Percentiles rank a stretch among this genome's conserved stretches.
These are phyloP conservation scores for Chloris gayana DNA, from an alignment of 176 grass and related monocot species.

Conservation along the genomic window DNA sequence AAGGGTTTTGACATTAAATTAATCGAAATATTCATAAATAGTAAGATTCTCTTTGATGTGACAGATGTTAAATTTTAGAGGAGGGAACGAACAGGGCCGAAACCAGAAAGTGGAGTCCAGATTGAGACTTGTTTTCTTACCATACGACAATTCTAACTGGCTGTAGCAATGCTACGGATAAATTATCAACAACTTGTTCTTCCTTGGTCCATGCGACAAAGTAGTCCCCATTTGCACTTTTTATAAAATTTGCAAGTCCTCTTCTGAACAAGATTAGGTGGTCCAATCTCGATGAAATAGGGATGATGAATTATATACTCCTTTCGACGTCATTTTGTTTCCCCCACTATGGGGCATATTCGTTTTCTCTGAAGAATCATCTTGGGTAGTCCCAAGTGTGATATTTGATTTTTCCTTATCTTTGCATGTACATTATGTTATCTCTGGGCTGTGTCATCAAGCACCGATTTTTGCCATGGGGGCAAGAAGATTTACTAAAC, in stretches of 20 bases:
- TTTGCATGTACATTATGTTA: neutral
- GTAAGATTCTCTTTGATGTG: too few species aligned
- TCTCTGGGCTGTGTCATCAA: neutral
- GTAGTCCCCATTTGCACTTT: neutral
- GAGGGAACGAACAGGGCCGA: too few species aligned
- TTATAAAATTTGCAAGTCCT: neutral
- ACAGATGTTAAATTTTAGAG: too few species aligned
- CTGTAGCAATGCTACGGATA: neutral
- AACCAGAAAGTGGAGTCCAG: neutral
- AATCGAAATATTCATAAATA: too few species aligned
- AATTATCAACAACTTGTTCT: neutral
- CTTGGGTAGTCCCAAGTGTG: neutral
- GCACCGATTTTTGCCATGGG: neutral
- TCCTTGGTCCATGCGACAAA: neutral
- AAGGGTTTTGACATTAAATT: too few species aligned
- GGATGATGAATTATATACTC: neutral
- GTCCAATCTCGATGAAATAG: neutral
- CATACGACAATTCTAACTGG: neutral
- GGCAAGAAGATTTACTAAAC: neutral
- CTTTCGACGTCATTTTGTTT: neutral
- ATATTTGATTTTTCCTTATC: neutral
- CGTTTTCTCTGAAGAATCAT: neutral
- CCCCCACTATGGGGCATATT: slow-evolving; percentile 7
- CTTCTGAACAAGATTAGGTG: neutral
- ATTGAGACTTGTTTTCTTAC: neutral